Evolutionary conservation across 2,329 filamentous ascomycete species (phyloP).

Genomic region (Elsinoe fawcettii): DNA sequence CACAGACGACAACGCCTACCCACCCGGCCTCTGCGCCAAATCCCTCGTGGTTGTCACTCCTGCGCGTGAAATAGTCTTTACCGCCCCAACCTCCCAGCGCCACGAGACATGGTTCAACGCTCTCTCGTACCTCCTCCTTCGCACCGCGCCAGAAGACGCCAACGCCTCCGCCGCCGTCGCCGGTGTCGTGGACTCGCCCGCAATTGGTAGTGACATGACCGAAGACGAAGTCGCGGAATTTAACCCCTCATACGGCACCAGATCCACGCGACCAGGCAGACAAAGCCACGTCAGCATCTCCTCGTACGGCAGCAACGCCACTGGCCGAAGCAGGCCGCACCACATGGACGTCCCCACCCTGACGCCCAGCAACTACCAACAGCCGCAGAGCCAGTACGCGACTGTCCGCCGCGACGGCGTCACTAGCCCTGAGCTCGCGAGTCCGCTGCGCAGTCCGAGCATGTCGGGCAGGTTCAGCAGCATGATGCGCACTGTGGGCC

Average conservation of each 20-base stretch:
- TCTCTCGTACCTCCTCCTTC: slow-evolving; percentile 80
- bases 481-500: slow-evolving; percentile 36
- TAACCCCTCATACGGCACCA: slow-evolving; percentile 54
- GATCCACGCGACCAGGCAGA: slow-evolving; percentile 42
- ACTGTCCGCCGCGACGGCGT: slow-evolving; percentile 11
- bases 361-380: slow-evolving; percentile 15
- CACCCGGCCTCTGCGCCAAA: slow-evolving; percentile 88
- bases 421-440: not conserved
- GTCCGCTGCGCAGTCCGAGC: slow-evolving; percentile 1
- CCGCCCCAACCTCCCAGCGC: slow-evolving; percentile 82
- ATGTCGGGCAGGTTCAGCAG: slow-evolving; percentile 44
- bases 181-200: slow-evolving; percentile 35
- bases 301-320: slow-evolving; percentile 46
- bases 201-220: slow-evolving; percentile 47
- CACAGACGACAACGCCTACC: slow-evolving; percentile 88
- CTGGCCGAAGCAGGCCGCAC: slow-evolving; percentile 41
- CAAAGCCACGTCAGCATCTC: slow-evolving; percentile 34
- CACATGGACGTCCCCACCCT: slow-evolving; percentile 19
- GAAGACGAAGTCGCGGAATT: slow-evolving; percentile 64
- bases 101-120: slow-evolving; percentile 99
- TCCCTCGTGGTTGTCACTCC: slow-evolving; percentile 85
- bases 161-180: slow-evolving; percentile 27
- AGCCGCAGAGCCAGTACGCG: slow-evolving; percentile 4
- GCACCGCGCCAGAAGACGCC: slow-evolving; percentile 50
- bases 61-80: slow-evolving; percentile 85